Percentiles rank a stretch among this genome's conserved stretches.
Evolutionary conservation across 148 eudicot genomes (phyloP).

Genomic region (Amaranthus palmeri): DNA sequence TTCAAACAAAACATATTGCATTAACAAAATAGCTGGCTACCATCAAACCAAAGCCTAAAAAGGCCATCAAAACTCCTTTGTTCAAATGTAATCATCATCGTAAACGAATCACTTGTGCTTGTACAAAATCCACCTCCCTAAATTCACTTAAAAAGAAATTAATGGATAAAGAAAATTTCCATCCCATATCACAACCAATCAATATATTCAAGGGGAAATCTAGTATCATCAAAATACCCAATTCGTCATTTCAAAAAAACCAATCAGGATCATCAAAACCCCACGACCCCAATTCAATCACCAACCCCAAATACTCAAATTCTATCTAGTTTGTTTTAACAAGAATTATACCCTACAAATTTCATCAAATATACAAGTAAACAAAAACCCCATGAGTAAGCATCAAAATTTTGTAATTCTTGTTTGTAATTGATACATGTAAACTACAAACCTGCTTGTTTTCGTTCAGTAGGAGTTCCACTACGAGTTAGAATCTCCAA

Average conservation of each 20-base stretch:
- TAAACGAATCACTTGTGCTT: too few species aligned
- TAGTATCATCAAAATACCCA: neutral
- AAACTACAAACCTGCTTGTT: constrained; percentile 60
- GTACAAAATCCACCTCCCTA: neutral
- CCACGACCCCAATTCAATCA: neutral
- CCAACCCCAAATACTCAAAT: too few species aligned
- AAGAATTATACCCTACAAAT: neutral
- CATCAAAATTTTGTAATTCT: too few species aligned
- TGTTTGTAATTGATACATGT: too few species aligned
- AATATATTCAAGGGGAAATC: neutral
- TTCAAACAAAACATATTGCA: too few species aligned
- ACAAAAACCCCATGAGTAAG: too few species aligned
- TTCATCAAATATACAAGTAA: neutral
- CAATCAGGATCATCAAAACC: neutral
- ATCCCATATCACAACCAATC: neutral
- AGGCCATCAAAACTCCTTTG: too few species aligned
- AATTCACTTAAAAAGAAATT: neutral
- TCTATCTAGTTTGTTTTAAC: neutral
- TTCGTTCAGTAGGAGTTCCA: constrained; percentile 64
- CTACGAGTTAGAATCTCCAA: constrained; percentile 89
- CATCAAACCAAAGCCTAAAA: too few species aligned
- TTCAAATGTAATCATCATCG: too few species aligned
- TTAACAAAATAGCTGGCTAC: too few species aligned
- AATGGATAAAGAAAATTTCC: neutral
- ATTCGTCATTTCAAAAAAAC: neutral